A percentile compares a stretch with the other conserved stretches of the same genome.
These are phyloP conservation scores for Thuja plicata DNA, from an alignment of 83 land plant genomes.

Conservation along the genomic window DNA sequence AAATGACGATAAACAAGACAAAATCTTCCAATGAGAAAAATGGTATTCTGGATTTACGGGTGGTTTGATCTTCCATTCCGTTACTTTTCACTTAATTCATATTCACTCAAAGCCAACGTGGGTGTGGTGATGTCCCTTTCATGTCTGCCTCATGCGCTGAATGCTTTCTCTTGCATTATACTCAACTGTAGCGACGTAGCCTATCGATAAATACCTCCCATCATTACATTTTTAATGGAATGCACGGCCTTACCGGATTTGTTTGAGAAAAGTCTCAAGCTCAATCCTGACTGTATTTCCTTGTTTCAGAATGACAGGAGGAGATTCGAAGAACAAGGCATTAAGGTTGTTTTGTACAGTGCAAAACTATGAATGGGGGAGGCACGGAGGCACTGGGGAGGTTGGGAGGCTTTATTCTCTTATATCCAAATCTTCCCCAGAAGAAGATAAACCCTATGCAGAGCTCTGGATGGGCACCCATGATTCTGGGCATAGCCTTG, in stretches of 20 bases:
- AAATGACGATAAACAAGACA: too few species aligned
- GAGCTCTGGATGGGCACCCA: slow-evolving; percentile 95
- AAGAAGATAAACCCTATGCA: slow-evolving; percentile 60
- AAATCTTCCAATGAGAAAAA: too few species aligned
- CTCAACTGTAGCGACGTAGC: not conserved
- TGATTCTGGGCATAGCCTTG: slow-evolving; percentile 68
- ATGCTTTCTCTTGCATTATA: not conserved
- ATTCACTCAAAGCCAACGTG: too few species aligned
- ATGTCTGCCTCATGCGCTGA: not conserved
- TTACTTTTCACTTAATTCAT: too few species aligned
- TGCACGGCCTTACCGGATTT: not conserved
- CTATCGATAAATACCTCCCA: not conserved
- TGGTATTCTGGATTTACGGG: too few species aligned
- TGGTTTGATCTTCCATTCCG: too few species aligned
- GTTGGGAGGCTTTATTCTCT: slow-evolving; percentile 46
- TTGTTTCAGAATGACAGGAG: slow-evolving; percentile 1
- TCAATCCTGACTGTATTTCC: not conserved
- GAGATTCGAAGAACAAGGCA: slow-evolving; percentile 10
- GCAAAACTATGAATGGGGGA: slow-evolving; percentile 82
- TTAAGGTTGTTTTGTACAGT: slow-evolving; percentile 50
- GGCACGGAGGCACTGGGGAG: slow-evolving; percentile 31
- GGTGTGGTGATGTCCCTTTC: not conserved
- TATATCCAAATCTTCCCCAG: slow-evolving; percentile 33
- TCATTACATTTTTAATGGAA: not conserved
- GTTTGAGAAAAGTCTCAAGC: not conserved